These are phyloP conservation scores for Scytalidium lignicola DNA, from an alignment of 2,329 filamentous ascomycete species.

Conservation along the genomic window DNA sequence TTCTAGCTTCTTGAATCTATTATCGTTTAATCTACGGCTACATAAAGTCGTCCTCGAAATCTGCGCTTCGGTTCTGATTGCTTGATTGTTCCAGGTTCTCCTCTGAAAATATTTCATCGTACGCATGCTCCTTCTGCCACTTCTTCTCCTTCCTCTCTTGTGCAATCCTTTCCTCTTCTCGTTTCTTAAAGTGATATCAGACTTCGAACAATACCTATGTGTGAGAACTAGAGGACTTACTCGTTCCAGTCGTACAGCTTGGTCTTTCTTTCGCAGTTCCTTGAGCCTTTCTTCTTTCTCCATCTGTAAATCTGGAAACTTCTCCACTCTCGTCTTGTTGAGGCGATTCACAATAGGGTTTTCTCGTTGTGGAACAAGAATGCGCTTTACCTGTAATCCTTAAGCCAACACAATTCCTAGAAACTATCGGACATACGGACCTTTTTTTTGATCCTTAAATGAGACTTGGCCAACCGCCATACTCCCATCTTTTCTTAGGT, in stretches of 20 bases:
- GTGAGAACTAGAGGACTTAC: constrained; percentile 38
- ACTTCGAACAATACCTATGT: not conserved
- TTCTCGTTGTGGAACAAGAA: constrained; percentile 74
- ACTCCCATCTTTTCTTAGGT: constrained; percentile 88
- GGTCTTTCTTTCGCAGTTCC: constrained; percentile 67
- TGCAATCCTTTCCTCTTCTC: constrained; percentile 67
- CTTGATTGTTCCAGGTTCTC: constrained; percentile 72
- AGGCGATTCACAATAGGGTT: constrained; percentile 95
- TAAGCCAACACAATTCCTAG: too few species aligned
- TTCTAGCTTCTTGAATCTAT: not conserved
- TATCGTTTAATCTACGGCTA: constrained; percentile 35
- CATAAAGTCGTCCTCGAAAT: constrained; percentile 94
- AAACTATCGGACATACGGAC: constrained; percentile 24
- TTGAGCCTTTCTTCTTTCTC: constrained; percentile 75
- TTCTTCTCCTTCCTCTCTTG: constrained; percentile 85
- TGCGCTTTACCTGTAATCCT: constrained; percentile 60
- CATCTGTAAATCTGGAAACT: constrained; percentile 73
- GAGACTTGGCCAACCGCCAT: constrained; percentile 95
- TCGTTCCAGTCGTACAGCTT: constrained; percentile 54
- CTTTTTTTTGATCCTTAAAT: constrained; percentile 83
- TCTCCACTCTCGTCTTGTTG: constrained; percentile 92
- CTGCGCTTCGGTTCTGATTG: constrained; percentile 76
- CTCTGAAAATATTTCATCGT: constrained; percentile 85
- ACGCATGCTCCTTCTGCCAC: constrained; percentile 95
- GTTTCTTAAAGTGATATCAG: constrained; percentile 47